Conservation (phyloP, 2,329 filamentous ascomycete species). For the Lasiodiplodia sp. region DNA sequence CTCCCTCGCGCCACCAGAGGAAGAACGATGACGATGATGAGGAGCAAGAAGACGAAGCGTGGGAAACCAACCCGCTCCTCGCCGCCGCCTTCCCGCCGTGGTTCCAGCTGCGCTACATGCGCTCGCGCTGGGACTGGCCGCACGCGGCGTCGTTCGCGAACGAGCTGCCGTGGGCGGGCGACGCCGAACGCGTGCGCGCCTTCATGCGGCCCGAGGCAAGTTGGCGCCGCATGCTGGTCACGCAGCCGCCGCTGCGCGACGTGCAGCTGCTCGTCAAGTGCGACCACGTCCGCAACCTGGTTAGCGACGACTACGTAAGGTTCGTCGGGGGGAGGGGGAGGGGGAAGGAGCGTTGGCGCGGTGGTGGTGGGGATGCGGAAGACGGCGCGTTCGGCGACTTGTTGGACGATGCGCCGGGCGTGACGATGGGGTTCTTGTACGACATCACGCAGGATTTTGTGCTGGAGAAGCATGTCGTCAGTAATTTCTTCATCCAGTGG, state of each 20-base stretch:
- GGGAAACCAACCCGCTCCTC: neutral
- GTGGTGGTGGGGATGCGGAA: neutral
- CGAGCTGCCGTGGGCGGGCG: conserved; percentile 2
- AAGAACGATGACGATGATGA: no score
- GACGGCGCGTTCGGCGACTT: conserved; percentile 6
- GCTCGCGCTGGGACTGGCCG: conserved; percentile 24
- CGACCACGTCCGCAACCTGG: conserved; percentile 18
- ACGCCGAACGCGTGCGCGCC: neutral
- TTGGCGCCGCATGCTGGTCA: conserved; percentile 28
- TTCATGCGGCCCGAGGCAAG: conserved; percentile 23
- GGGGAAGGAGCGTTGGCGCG: neutral
- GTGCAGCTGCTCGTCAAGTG: conserved; percentile 19
- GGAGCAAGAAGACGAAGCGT: neutral
- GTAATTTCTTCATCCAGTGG: conserved; percentile 22
- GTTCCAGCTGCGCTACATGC: conserved; percentile 7
- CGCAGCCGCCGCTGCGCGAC: conserved; percentile 19
- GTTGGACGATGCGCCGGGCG: neutral
- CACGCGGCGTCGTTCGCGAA: neutral
- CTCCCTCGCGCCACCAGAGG: no score
- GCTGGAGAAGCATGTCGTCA: conserved; percentile 16
- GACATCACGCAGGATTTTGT: conserved; percentile 19
- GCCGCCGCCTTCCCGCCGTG: conserved; percentile 13
- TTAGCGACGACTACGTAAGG: conserved; percentile 9
- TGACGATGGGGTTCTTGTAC: conserved; percentile 17
- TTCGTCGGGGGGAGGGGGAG: neutral